Percentiles rank a stretch among this genome's conserved stretches.
These are phyloP conservation scores for Terfezia boudieri DNA, from an alignment of 495 filamentous ascomycete species.

Conservation along the genomic window DNA sequence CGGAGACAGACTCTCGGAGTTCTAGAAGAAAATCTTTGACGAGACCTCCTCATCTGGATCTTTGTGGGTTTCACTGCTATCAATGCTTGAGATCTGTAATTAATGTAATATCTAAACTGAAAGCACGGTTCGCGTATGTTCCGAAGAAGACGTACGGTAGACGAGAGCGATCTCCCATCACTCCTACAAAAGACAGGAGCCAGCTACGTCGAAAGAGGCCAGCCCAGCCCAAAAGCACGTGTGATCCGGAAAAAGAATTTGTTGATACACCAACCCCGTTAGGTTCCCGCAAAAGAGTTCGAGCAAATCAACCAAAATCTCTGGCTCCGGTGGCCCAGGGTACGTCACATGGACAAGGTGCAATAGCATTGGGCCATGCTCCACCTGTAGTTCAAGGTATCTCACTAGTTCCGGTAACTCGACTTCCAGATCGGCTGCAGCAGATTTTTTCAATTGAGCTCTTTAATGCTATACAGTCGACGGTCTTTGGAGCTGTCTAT, in stretches of 20 bases:
- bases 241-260: not conserved
- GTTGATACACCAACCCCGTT: not conserved
- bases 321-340: not conserved
- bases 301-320: not conserved
- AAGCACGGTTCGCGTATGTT: not conserved
- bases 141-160: not conserved
- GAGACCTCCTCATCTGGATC: not conserved
- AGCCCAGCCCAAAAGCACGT: not conserved
- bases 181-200: slow-evolving; percentile 8
- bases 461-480: slow-evolving; percentile 86
- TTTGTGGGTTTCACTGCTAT: not conserved
- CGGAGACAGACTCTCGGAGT: not conserved
- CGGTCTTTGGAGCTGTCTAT: slow-evolving; percentile 55
- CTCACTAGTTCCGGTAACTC: slow-evolving; percentile 44
- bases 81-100: not conserved
- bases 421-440: slow-evolving; percentile 56
- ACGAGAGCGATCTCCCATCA: not conserved
- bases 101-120: not conserved
- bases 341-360: not conserved
- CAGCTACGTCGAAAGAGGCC: not conserved
- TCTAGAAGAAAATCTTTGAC: not conserved
- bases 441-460: slow-evolving; percentile 56
- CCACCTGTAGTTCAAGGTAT: slow-evolving; percentile 42
- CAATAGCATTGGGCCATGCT: slow-evolving; percentile 9
- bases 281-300: not conserved